These are phyloP conservation scores for Phytopythium vexans DNA, from an alignment of 352 stramenopile species.

Conservation along the genomic window DNA sequence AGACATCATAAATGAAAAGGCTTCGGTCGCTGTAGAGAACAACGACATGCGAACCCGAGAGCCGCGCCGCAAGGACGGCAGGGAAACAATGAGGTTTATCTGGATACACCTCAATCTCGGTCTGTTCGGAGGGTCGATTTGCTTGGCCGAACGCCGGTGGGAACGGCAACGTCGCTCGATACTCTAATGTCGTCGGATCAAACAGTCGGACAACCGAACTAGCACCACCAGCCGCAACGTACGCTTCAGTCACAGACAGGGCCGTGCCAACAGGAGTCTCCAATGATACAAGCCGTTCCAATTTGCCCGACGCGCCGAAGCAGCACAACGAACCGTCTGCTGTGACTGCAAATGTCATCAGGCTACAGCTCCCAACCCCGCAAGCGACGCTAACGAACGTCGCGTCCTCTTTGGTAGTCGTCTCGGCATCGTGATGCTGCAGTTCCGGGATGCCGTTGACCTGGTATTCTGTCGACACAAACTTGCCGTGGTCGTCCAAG, in stretches of 20 bases:
- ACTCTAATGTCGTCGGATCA: slow-evolving; percentile 68
- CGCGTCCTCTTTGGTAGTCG: slow-evolving; percentile 56
- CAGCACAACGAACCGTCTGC: slow-evolving; percentile 72
- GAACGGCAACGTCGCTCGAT: slow-evolving; percentile 71
- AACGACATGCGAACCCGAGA: slow-evolving; percentile 60
- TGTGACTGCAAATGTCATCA: slow-evolving; percentile 76
- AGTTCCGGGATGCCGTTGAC: slow-evolving; percentile 63
- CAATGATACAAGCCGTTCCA: slow-evolving; percentile 75
- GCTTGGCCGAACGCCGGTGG: slow-evolving; percentile 61
- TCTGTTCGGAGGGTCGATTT: slow-evolving; percentile 14
- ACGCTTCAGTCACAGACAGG: slow-evolving; percentile 72
- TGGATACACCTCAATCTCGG: slow-evolving; percentile 33
- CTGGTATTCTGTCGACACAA: slow-evolving; percentile 49
- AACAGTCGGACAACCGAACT: slow-evolving; percentile 72
- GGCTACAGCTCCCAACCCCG: slow-evolving; percentile 38
- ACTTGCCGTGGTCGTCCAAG: slow-evolving; percentile 43
- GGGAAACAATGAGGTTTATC: slow-evolving; percentile 54
- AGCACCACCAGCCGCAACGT: slow-evolving; percentile 62
- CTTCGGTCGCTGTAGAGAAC: slow-evolving; percentile 77
- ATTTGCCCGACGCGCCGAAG: slow-evolving; percentile 66
- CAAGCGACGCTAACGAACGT: slow-evolving; percentile 74
- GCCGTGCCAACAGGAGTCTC: slow-evolving; percentile 57
- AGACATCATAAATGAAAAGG: slow-evolving; percentile 76
- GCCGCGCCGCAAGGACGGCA: slow-evolving; percentile 46
- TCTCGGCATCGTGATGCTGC: slow-evolving; percentile 46